A percentile compares a stretch with the other conserved stretches of the same genome.
phyloP scores from a whole-genome alignment of 2,329 filamentous ascomycete genomes.

The Botryotinia convoluta region DNA sequence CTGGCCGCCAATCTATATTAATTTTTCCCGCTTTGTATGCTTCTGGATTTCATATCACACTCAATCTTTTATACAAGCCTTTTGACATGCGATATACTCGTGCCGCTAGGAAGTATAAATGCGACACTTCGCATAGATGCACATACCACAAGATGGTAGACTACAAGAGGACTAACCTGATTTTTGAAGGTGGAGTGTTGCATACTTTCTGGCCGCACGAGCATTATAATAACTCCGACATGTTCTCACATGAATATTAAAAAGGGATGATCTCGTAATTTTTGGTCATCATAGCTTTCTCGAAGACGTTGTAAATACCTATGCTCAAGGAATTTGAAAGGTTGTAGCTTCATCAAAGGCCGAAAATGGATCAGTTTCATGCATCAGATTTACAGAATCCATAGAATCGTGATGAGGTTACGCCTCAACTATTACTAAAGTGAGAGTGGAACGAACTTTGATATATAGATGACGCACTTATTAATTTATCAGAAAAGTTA shows the following conservation, averaged over 20 bases:
- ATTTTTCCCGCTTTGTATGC: background rate
- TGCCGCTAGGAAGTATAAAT: background rate
- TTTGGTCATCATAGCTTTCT: background rate
- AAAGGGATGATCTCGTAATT: background rate
- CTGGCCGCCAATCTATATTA: background rate
- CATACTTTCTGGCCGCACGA: background rate
- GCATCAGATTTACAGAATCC: background rate
- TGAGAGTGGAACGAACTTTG: background rate
- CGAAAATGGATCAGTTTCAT: background rate
- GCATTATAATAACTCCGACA: background rate
- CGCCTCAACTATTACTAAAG: background rate
- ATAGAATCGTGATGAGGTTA: background rate
- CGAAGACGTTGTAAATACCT: background rate
- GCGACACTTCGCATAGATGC: background rate
- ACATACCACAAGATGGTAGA: background rate
- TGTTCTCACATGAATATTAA: background rate
- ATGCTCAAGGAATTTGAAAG: background rate
- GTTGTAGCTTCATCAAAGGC: background rate
- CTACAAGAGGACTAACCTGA: background rate
- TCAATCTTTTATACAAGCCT: background rate
- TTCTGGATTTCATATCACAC: background rate
- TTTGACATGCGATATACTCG: background rate
- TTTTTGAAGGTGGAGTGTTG: background rate
- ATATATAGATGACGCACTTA: background rate
- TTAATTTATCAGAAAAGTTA: background rate